These are phyloP conservation scores for Colletotrichum chlorophyti DNA, from an alignment of 2,329 filamentous ascomycete genomes.

Conservation along the genomic window DNA sequence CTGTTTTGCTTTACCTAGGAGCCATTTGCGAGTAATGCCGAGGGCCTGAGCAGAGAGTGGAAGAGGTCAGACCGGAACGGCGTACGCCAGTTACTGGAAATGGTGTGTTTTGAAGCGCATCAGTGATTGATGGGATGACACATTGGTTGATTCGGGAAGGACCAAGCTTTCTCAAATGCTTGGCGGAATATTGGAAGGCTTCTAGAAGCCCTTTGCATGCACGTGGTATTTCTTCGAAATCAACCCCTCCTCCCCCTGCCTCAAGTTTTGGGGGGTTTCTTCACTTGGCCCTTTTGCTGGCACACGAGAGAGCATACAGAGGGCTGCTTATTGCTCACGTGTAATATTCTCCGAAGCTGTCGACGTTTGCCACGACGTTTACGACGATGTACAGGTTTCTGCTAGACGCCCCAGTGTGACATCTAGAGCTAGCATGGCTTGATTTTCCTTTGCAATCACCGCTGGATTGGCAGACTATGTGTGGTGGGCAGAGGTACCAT, in stretches of 20 bases:
- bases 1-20: neutral
- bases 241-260: neutral
- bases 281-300: too few relatives aligned
- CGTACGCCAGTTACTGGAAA: neutral
- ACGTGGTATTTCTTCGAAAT: neutral
- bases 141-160: constrained; percentile 3
- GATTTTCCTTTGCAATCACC: too few relatives aligned
- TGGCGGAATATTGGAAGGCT: constrained; percentile 12
- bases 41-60: neutral
- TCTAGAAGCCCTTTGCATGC: constrained; percentile 4
- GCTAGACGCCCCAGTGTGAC: too few relatives aligned
- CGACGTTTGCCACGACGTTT: too few relatives aligned
- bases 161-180: constrained; percentile 11
- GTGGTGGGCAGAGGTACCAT: too few relatives aligned
- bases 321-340: too few relatives aligned
- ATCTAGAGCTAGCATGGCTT: too few relatives aligned
- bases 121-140: constrained; percentile 7
- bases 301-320: too few relatives aligned
- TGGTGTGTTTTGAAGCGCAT: constrained; percentile 9
- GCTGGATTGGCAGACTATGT: too few relatives aligned
- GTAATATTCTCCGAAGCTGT: too few relatives aligned
- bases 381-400: too few relatives aligned
- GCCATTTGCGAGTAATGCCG: neutral
- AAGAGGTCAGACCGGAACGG: neutral
- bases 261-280: neutral